Evolutionary conservation across 805 yeast genomes (phyloP).

Genomic region (Candida ascalaphidarum): DNA sequence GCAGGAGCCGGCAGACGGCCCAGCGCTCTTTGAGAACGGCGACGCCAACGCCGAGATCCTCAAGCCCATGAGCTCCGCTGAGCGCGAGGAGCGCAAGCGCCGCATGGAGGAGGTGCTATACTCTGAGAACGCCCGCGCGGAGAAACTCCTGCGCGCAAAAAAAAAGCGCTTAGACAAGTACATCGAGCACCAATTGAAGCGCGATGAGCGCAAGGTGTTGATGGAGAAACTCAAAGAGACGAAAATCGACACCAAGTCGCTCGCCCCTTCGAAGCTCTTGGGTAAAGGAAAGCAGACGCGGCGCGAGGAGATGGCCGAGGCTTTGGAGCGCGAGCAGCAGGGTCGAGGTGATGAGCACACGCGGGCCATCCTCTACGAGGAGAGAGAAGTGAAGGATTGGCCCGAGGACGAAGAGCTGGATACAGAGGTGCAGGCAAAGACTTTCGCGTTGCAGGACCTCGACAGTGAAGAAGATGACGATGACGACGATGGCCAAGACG

Average conservation of each 20-base stretch:
- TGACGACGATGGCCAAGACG: constrained; percentile 12
- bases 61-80: constrained; percentile 56
- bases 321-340: constrained; percentile 59
- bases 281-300: constrained; percentile 70
- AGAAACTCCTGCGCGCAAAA: constrained; percentile 64
- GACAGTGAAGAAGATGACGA: constrained; percentile 13
- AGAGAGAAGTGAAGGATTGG: constrained; percentile 59
- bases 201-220: constrained; percentile 79
- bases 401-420: constrained; percentile 13
- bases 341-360: constrained; percentile 64
- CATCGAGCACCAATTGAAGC: constrained; percentile 79
- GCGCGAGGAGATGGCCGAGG: constrained; percentile 65
- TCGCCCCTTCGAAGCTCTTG: constrained; percentile 67
- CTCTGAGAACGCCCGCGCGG: constrained; percentile 46
- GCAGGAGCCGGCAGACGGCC: constrained; percentile 4
- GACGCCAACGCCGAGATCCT: constrained; percentile 56
- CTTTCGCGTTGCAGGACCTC: too few species aligned
- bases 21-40: constrained; percentile 7
- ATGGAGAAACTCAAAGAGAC: constrained; percentile 64
- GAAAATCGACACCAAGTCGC: constrained; percentile 58
- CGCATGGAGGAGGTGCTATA: constrained; percentile 51
- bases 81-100: constrained; percentile 56
- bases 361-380: constrained; percentile 59
- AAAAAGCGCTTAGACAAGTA: constrained; percentile 80
- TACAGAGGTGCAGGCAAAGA: too few species aligned